These are phyloP conservation scores for Lomentospora prolificans DNA, from an alignment of 2,329 filamentous ascomycete species.

Conservation along the genomic window DNA sequence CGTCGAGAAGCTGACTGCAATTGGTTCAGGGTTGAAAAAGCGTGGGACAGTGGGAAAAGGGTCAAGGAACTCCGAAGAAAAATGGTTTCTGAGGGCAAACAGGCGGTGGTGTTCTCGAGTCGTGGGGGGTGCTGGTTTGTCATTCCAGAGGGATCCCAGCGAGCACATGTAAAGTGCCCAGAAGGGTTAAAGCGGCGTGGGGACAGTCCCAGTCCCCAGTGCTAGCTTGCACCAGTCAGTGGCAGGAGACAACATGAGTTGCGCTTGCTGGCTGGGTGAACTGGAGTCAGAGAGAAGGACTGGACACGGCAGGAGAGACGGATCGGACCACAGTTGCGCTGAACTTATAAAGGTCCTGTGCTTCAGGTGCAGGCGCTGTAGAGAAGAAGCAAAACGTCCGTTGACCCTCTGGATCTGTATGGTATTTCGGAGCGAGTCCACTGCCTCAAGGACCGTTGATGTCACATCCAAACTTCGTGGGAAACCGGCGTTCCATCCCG, in stretches of 20 bases:
- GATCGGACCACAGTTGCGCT: no score
- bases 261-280: not conserved
- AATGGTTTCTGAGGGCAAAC: not conserved
- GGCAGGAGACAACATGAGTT: not conserved
- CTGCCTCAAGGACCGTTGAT: no score
- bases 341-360: no score
- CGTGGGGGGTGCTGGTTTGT: not conserved
- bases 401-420: no score
- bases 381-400: no score
- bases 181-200: not conserved
- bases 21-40: not conserved
- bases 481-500: no score
- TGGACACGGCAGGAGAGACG: not conserved
- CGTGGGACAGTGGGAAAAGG: not conserved
- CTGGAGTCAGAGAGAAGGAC: not conserved
- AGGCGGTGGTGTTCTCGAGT: not conserved
- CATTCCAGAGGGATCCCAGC: not conserved
- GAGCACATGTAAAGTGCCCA: not conserved
- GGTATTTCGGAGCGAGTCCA: no score
- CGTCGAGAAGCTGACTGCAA: not conserved
- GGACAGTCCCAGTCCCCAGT: no score
- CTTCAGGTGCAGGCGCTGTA: no score
- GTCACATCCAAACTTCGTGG: no score
- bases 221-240: not conserved
- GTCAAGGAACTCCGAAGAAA: not conserved